These are phyloP conservation scores for Chaetoceros tenuissimus DNA, from an alignment of 108 stramenopile genomes.

Conservation along the genomic window DNA sequence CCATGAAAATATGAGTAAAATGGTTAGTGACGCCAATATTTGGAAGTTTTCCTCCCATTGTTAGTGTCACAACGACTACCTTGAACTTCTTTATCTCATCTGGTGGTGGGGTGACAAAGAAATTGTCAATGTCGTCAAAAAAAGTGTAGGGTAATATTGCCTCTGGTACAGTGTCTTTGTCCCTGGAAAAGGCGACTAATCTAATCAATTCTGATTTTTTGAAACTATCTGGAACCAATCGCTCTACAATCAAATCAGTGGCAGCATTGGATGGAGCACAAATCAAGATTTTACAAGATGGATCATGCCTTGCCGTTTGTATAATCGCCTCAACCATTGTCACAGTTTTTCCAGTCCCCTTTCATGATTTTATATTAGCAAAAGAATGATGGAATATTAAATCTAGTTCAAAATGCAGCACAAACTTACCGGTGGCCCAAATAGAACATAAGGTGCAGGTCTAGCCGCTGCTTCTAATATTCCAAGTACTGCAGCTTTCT, in stretches of 20 bases:
- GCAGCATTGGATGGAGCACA: conserved; percentile 57
- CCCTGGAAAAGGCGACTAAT: conserved; percentile 38
- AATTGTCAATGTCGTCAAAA: conserved; percentile 11
- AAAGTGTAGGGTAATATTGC: conserved; percentile 15
- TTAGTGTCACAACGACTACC: conserved; percentile 38
- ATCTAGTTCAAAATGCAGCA: not conserved
- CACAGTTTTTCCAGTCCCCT: conserved; percentile 35
- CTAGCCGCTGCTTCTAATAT: conserved; percentile 20
- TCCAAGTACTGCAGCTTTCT: conserved; percentile 29
- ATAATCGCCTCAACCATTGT: conserved; percentile 51
- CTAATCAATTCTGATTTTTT: conserved; percentile 34
- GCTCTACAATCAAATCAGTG: conserved; percentile 46
- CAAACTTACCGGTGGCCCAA: conserved; percentile 54
- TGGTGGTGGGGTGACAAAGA: conserved; percentile 2
- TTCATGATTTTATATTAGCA: not conserved
- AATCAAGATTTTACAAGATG: conserved; percentile 31
- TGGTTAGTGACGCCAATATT: conserved; percentile 29
- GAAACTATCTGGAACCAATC: conserved; percentile 23
- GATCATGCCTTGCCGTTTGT: conserved; percentile 28
- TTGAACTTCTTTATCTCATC: conserved; percentile 11
- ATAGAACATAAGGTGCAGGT: conserved; percentile 51
- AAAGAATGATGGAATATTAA: not conserved
- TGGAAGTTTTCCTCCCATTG: conserved; percentile 30
- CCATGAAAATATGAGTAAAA: conserved; percentile 44
- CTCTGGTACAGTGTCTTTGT: conserved; percentile 21